Conservation (phyloP, 169 alveolate species). For the Cystoisospora suis region DNA sequence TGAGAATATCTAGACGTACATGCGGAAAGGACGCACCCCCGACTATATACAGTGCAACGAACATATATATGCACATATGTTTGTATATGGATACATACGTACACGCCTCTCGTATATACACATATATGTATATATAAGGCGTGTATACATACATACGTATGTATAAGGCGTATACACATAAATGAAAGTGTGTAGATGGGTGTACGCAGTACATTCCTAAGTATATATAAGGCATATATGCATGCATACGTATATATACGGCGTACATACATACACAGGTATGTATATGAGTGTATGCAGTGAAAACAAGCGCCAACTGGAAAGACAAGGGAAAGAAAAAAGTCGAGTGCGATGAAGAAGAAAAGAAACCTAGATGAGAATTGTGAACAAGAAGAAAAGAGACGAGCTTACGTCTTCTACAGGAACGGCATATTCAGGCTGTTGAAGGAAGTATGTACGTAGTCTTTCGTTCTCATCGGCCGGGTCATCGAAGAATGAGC, state of each 20-base stretch:
- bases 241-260: neutral
- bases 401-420: neutral
- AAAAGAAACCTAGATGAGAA: neutral
- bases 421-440: slow-evolving; percentile 69
- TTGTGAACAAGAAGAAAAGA: neutral
- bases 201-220: neutral
- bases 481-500: slow-evolving; percentile 79
- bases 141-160: neutral
- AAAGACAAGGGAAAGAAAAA: neutral
- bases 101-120: neutral
- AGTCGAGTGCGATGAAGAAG: neutral
- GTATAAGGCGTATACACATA: neutral
- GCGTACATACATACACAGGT: neutral
- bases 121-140: neutral
- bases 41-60: neutral
- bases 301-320: neutral
- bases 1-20: neutral
- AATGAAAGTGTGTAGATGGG: neutral
- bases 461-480: slow-evolving; percentile 76
- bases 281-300: neutral
- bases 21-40: neutral
- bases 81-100: neutral
- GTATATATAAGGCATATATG: neutral
- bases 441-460: slow-evolving; percentile 79
- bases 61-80: neutral